phyloP scores from a whole-genome alignment of 441 rosid genomes.

The Capsella rubella region DNA sequence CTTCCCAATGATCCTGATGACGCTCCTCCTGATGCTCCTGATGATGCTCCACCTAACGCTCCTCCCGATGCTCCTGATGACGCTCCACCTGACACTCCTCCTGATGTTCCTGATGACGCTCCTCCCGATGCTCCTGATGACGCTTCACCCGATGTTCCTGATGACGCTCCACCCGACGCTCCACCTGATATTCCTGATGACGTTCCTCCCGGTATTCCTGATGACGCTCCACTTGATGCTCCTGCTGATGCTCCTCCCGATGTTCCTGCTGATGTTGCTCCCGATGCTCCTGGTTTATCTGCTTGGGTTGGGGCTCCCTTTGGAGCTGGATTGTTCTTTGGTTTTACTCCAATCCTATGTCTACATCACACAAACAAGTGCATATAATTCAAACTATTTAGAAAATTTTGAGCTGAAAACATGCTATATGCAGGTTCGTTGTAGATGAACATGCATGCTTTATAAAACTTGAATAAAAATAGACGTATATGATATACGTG shows the following conservation, averaged over 20 bases:
- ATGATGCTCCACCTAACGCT: no score
- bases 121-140: no score
- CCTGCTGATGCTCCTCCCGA: neutral
- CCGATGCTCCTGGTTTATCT: neutral
- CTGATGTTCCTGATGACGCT: no score
- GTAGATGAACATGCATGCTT: neutral
- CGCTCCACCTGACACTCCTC: no score
- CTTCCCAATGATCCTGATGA: no score
- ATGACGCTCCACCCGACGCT: neutral
- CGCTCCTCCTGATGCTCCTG: no score
- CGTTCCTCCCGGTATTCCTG: neutral
- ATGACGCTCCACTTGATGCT: neutral
- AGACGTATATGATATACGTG: neutral
- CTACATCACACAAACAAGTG: conserved; percentile 29
- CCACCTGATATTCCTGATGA: neutral
- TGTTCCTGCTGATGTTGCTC: neutral
- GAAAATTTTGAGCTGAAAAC: neutral
- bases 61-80: no score
- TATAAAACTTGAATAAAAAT: neutral
- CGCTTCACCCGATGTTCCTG: no score
- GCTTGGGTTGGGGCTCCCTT: conserved; percentile 25
- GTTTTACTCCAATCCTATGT: conserved; percentile 26
- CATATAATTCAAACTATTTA: neutral
- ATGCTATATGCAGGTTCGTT: neutral
- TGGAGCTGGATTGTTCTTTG: conserved; percentile 38